Base-by-base conservation (phyloP, 2,329 filamentous ascomycete genomes). In the Apiospora rasikravindrae region DNA sequence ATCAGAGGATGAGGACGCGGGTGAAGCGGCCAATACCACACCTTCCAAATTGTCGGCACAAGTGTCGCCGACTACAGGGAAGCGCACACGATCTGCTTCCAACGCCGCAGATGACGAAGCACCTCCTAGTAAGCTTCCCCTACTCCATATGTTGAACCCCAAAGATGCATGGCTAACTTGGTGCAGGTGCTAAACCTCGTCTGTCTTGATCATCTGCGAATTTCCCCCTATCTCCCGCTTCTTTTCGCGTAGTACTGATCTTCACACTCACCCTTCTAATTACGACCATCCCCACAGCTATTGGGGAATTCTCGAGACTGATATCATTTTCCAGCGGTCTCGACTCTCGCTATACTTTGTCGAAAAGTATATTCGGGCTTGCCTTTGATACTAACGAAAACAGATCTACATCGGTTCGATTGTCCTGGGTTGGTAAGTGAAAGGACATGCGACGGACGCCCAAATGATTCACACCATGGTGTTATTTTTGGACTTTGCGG, bases 141-240 rank as follows among this genome's bases (percentile, higher is more conserved):
- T 1, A n/a, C 6, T 40, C 19, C 8, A 10, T 51, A 2, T n/a
- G 8, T n/a, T 47, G 26, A 37, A 37, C 44, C 22, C 44, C 22
- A 37, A 57, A 22, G 2, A 33, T 14, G n/a, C 14, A 51, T 71
- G 74, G 69, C 82, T 84, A 78, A 85, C 76, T 70, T 74, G 19
- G 74, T 51, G 72, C 76, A 82, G 87, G 87, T 78, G 78, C 82
- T 80, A 90, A 88, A 82, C 88, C 88, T 77, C 85, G 84, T 78
- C 87, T 87, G 72, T 84, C 84, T 76, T 84, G 82, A 80, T 80
- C 33, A 70, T 69, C 71, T 75, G 74, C 75, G 73, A 73, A 71
- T 51, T 51, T 74, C 53, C 71, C 67, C 67, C 10, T 49, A 44
- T 69, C 57, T 53, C 19, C 68, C 37, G 13, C n/a, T 33, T 26